Conservation (phyloP, 202 grass and related monocot species). For the Elaeis oleifera region DNA sequence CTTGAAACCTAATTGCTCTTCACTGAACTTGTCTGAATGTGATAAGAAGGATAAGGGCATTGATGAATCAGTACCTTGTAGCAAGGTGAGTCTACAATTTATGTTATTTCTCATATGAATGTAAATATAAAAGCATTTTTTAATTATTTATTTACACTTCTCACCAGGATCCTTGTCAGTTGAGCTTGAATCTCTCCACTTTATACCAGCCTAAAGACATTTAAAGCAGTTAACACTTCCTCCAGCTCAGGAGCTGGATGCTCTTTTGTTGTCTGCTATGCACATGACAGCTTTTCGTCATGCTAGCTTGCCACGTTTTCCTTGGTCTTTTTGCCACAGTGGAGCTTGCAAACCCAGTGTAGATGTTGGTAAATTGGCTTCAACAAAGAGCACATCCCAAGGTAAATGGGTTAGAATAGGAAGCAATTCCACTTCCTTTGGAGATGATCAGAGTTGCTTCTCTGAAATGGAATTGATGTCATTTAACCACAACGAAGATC, state of each 20-base stretch:
- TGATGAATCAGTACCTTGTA: slow-evolving; percentile 35
- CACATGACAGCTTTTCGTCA: slow-evolving; percentile 38
- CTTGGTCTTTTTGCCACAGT: slow-evolving; percentile 59
- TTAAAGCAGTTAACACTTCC: slow-evolving; percentile 55
- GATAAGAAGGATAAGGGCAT: slow-evolving; percentile 43
- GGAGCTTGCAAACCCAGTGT: slow-evolving; percentile 45
- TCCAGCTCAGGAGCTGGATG: slow-evolving; percentile 48
- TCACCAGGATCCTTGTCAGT: slow-evolving; percentile 50
- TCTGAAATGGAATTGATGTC: background rate
- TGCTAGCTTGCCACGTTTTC: slow-evolving; percentile 79
- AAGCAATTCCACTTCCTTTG: slow-evolving; percentile 24
- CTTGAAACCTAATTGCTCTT: slow-evolving; percentile 37
- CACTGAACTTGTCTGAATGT: slow-evolving; percentile 34
- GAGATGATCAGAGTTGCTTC: slow-evolving; percentile 3
- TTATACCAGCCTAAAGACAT: slow-evolving; percentile 61
- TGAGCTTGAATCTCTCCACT: slow-evolving; percentile 28
- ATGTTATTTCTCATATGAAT: too few species aligned
- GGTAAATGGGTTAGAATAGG: slow-evolving; percentile 77
- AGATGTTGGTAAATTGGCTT: slow-evolving; percentile 61
- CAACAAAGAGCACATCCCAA: slow-evolving; percentile 40
- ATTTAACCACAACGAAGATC: slow-evolving; percentile 31
- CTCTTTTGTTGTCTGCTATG: slow-evolving; percentile 37
- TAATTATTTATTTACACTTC: background rate
- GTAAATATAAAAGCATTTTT: too few species aligned
- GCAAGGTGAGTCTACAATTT: slow-evolving; percentile 37